A percentile compares a stretch with the other conserved stretches of the same genome.
These are phyloP conservation scores for Trichoderma guizhouense DNA, from an alignment of 2,329 filamentous ascomycete species.

Conservation along the genomic window DNA sequence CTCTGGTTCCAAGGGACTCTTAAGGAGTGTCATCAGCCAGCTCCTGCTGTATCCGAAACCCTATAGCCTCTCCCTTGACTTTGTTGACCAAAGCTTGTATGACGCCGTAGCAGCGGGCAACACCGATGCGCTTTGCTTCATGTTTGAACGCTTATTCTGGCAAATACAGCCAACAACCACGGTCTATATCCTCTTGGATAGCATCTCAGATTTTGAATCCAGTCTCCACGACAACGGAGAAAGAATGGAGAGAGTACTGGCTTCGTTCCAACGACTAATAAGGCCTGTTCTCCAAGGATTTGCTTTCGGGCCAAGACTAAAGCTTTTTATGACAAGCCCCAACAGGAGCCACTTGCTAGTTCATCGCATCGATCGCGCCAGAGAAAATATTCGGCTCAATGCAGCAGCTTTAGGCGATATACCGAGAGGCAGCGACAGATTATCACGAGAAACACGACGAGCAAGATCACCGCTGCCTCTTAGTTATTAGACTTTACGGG, in stretches of 20 bases:
- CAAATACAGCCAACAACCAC: background rate
- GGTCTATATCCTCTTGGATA: slow-evolving; percentile 2
- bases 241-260: slow-evolving; percentile 1
- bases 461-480: background rate
- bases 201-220: slow-evolving; percentile 6
- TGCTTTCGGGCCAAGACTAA: background rate
- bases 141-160: slow-evolving; percentile 8
- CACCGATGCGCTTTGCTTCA: slow-evolving; percentile 2
- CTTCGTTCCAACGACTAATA: background rate
- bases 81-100: slow-evolving; percentile 7
- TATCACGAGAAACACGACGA: background rate
- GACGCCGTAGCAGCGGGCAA: slow-evolving; percentile 3
- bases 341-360: slow-evolving; percentile 2
- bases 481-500: background rate
- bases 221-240: background rate
- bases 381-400: slow-evolving; percentile 10
- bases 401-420: background rate
- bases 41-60: slow-evolving; percentile 7
- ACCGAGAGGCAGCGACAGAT: background rate
- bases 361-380: background rate
- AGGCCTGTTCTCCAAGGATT: background rate
- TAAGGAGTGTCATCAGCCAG: slow-evolving; percentile 1
- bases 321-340: slow-evolving; percentile 11
- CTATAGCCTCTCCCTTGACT: background rate
- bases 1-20: background rate